Evolutionary conservation across 1,139 yeast species (phyloP), one percentile per base, ranked within the genome.

Genomic region (Trichomonascaceae sp.): DNA sequence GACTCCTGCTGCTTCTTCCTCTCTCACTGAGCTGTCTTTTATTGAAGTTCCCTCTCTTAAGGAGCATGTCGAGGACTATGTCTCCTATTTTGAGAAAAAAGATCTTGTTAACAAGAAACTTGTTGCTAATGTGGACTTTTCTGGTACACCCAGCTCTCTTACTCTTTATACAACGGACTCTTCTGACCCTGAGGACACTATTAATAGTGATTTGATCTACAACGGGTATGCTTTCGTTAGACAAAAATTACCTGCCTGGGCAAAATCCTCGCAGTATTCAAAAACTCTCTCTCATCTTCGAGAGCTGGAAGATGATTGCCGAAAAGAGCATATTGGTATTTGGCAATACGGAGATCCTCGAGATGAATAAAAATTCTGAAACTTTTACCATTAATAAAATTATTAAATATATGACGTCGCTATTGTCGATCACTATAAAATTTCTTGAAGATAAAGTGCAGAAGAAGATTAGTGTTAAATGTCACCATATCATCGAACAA

Each of bases 311-410:
- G 63, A 65, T 45, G 75, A 71, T 10, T 93, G 93, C 36, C 81
- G 77, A 66, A 58, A 70, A 9, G 71, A 68, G 45, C 85, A 82
- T 58, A 67, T 73, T 45, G 95, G 95, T 10, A 85, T 89, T 64
- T 87, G 95, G 95, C 85, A 85, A 69, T 84, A 82, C 63, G 95
- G 95, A 52, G 93, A 86, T 65, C 80, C 85, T 51, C 77, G 85
- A 19, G 83, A 77, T 53, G 86, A 83, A 53, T 89, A 24, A 18
- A 19, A 24, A 44, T 13, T 36, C 5, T 36, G 38, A 32, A 32
- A n/a, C 8, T 15, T 12, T 36, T 13, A 36, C 15, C 2, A 36
- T 15, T n/a, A 20, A 15, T 43, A 38, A 15, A 6, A 32, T 13
- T 13, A 50, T 45, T 32, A 30, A 20, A 43, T 22, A 43, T 50